These are phyloP conservation scores for Elaeis guineensis DNA, from an alignment of 176 grass and related monocot species.

Conservation along the genomic window DNA sequence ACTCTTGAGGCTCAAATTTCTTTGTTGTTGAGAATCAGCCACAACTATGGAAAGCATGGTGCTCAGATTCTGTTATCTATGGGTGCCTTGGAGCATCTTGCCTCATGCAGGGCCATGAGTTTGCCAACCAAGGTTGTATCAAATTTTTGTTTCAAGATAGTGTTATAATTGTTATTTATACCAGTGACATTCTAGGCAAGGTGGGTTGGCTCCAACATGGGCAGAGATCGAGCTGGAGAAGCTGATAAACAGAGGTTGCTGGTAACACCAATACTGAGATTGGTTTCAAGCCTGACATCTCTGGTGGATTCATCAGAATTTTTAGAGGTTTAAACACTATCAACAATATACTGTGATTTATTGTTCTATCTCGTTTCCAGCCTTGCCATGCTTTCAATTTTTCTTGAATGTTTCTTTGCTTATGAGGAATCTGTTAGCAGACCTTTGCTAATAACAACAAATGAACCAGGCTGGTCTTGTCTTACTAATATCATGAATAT, in stretches of 20 bases:
- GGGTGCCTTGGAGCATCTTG: conserved; percentile 80
- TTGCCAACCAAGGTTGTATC: conserved; percentile 49
- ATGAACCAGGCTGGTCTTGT: no score
- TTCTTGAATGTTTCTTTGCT: no score
- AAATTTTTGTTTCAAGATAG: conserved; percentile 9
- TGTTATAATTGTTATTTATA: conserved; percentile 18
- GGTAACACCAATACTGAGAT: conserved; percentile 67
- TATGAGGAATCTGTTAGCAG: no score
- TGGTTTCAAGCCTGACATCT: conserved; percentile 73
- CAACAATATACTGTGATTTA: not conserved
- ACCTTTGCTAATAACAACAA: no score
- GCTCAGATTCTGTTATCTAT: conserved; percentile 87
- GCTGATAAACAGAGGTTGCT: conserved; percentile 59
- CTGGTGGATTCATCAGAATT: conserved; percentile 80
- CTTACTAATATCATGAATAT: no score
- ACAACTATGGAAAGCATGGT: conserved; percentile 81
- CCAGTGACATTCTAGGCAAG: conserved; percentile 33
- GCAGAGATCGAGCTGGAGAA: conserved; percentile 51
- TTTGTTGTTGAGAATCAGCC: conserved; percentile 78
- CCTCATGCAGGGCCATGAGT: conserved; percentile 51
- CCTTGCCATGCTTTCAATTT: no score
- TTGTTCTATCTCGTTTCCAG: not conserved
- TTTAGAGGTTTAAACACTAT: conserved; percentile 43
- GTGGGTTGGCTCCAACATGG: conserved; percentile 17
- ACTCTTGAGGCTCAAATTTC: conserved; percentile 81